These are phyloP conservation scores for Ceratobasidium papillatum DNA, from an alignment of 1,284 basidiomycete species.

Conservation along the genomic window DNA sequence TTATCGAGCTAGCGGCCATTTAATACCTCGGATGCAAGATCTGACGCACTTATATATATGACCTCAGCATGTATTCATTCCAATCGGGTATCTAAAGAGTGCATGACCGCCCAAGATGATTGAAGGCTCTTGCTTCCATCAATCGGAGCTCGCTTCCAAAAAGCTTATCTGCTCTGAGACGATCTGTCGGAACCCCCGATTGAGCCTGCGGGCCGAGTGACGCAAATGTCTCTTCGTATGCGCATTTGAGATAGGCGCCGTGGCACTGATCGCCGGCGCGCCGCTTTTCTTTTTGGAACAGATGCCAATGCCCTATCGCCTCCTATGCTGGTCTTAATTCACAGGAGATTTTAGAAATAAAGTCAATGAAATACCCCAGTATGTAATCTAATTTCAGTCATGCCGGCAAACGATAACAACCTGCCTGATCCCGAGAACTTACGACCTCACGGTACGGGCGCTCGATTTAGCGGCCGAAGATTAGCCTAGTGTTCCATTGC, in stretches of 20 bases:
- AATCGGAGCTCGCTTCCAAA: constrained; percentile 9
- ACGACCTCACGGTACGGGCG: background rate
- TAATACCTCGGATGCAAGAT: background rate
- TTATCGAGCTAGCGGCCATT: background rate
- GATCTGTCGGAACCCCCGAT: constrained; percentile 15
- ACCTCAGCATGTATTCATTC: background rate
- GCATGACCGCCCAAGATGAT: background rate
- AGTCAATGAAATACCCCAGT: background rate
- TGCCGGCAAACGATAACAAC: background rate
- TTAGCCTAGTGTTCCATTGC: background rate
- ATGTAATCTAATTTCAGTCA: background rate
- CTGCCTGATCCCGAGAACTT: background rate
- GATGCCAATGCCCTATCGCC: background rate
- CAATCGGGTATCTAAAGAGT: background rate
- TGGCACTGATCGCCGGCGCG: background rate
- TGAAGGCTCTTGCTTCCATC: constrained; percentile 5
- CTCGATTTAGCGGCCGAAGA: background rate
- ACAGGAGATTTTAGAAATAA: background rate
- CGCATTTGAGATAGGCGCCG: background rate
- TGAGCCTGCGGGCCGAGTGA: background rate
- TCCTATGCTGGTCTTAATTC: background rate
- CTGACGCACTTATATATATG: background rate
- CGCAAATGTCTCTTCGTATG: background rate
- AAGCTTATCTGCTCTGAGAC: background rate
- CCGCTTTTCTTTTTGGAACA: background rate